These are phyloP conservation scores for Lachnellula subtilissima DNA, from an alignment of 2,329 filamentous ascomycete genomes.

Conservation along the genomic window DNA sequence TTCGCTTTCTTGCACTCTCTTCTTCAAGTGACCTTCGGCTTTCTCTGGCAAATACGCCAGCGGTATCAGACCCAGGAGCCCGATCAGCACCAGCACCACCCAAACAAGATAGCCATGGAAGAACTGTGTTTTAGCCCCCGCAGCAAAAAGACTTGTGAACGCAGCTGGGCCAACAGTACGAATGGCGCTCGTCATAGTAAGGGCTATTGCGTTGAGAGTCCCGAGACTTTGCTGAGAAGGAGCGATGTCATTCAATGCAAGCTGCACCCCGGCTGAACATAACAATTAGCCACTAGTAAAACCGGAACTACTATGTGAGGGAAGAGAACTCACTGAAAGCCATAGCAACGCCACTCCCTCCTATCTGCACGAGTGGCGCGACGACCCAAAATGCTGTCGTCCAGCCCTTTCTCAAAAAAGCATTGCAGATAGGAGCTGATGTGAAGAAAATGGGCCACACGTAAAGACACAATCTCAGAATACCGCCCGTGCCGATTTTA, in stretches of 20 bases:
- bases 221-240: slow-evolving; percentile 61
- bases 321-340: slow-evolving; percentile 43
- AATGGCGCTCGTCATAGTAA: slow-evolving; percentile 57
- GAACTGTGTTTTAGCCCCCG: slow-evolving; percentile 58
- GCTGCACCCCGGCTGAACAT: slow-evolving; percentile 64
- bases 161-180: slow-evolving; percentile 62
- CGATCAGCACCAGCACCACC: slow-evolving; percentile 47
- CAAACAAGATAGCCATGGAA: slow-evolving; percentile 62
- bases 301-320: slow-evolving; percentile 33
- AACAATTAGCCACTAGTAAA: slow-evolving; percentile 37
- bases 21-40: slow-evolving; percentile 21
- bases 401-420: slow-evolving; percentile 46
- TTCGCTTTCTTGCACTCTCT: not conserved
- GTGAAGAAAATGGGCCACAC: slow-evolving; percentile 62
- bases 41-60: slow-evolving; percentile 34
- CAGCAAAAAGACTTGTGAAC: slow-evolving; percentile 63
- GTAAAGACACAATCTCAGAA: slow-evolving; percentile 54
- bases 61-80: slow-evolving; percentile 28
- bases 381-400: slow-evolving; percentile 30
- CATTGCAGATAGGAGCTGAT: slow-evolving; percentile 48
- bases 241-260: slow-evolving; percentile 69
- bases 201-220: slow-evolving; percentile 64
- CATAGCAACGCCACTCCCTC: slow-evolving; percentile 40
- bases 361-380: slow-evolving; percentile 50
- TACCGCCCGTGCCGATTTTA: slow-evolving; percentile 59